phyloP scores from a whole-genome alignment of 257 asterid genomes.

The Eucommia ulmoides region DNA sequence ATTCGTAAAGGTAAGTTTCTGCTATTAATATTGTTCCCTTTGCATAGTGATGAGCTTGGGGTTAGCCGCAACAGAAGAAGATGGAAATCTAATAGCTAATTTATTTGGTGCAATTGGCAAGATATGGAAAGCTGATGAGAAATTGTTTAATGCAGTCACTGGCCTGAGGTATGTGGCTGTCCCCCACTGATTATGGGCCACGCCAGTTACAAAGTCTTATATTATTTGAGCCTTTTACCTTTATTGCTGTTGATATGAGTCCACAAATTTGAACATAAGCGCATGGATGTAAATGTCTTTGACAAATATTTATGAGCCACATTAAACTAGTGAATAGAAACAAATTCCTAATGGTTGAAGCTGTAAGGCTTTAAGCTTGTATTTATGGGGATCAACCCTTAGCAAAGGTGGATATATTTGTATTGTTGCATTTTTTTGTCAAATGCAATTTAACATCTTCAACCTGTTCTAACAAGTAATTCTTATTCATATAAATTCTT shows the following conservation, averaged over 20 bases:
- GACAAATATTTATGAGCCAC: too few relatives aligned
- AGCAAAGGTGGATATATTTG: background rate
- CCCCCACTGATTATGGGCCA: too few relatives aligned
- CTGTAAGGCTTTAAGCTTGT: background rate
- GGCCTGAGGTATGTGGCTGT: conserved; percentile 58
- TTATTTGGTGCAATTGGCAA: conserved; percentile 85
- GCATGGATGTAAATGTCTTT: too few relatives aligned
- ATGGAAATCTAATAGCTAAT: conserved; percentile 52
- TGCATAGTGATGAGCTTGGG: conserved; percentile 63
- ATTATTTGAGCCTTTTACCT: too few relatives aligned
- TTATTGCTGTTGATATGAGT: too few relatives aligned
- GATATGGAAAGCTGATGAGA: conserved; percentile 92
- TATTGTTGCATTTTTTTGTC: background rate
- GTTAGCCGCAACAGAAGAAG: conserved; percentile 54
- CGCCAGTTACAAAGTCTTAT: too few relatives aligned
- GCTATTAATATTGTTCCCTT: too few relatives aligned
- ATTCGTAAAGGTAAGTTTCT: too few relatives aligned
- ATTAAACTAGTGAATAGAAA: background rate
- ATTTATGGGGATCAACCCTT: background rate
- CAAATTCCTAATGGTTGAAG: background rate
- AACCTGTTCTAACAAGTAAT: conserved; percentile 7
- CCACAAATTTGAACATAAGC: too few relatives aligned
- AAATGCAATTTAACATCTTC: too few relatives aligned
- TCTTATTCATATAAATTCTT: conserved; percentile 11
- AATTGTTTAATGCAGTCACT: conserved; percentile 76